A percentile compares a stretch with the other conserved stretches of the same genome.
Conservation (phyloP, 441 rosid species). For the Biscutella laevigata region DNA sequence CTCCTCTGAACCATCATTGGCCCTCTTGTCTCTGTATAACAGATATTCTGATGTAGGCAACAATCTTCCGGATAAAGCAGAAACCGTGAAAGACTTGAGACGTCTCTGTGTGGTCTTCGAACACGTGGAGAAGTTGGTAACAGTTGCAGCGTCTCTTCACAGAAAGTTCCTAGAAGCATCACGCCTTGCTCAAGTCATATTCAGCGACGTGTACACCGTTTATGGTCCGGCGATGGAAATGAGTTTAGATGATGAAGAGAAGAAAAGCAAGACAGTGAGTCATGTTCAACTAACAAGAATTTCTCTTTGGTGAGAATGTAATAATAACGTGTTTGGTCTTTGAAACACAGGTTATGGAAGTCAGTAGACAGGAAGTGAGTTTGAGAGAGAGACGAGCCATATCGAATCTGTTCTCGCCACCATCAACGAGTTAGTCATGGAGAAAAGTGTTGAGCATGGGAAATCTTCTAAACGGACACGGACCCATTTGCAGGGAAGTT, state of each 20-base stretch:
- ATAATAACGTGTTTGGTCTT: not conserved
- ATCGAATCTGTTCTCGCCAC: slow-evolving; percentile 63
- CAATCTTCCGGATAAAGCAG: slow-evolving; percentile 36
- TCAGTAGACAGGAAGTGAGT: slow-evolving; percentile 43
- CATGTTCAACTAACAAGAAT: not conserved
- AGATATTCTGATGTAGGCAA: slow-evolving; percentile 36
- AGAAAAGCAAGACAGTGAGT: slow-evolving; percentile 41
- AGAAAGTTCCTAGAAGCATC: slow-evolving; percentile 68
- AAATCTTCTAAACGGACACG: slow-evolving; percentile 95
- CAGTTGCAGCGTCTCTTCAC: slow-evolving; percentile 87
- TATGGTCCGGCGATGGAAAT: slow-evolving; percentile 62
- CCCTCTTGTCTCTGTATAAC: not conserved
- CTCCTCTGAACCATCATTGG: slow-evolving; percentile 2
- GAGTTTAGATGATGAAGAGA: slow-evolving; percentile 35
- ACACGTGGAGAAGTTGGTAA: slow-evolving; percentile 68
- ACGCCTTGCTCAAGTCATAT: slow-evolving; percentile 56
- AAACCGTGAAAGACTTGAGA: slow-evolving; percentile 56
- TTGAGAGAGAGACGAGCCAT: slow-evolving; percentile 49
- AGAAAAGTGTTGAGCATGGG: slow-evolving; percentile 98
- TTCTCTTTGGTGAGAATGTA: not conserved
- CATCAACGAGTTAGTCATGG: slow-evolving; percentile 84
- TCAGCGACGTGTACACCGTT: slow-evolving; percentile 54
- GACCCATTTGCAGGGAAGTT: slow-evolving; percentile 74
- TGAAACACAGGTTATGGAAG: slow-evolving; percentile 50
- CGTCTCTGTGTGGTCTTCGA: slow-evolving; percentile 62